A percentile compares a stretch with the other conserved stretches of the same genome.
These are phyloP conservation scores for Volvox reticuliferus DNA, from an alignment of 139 green algal genomes.

Conservation along the genomic window DNA sequence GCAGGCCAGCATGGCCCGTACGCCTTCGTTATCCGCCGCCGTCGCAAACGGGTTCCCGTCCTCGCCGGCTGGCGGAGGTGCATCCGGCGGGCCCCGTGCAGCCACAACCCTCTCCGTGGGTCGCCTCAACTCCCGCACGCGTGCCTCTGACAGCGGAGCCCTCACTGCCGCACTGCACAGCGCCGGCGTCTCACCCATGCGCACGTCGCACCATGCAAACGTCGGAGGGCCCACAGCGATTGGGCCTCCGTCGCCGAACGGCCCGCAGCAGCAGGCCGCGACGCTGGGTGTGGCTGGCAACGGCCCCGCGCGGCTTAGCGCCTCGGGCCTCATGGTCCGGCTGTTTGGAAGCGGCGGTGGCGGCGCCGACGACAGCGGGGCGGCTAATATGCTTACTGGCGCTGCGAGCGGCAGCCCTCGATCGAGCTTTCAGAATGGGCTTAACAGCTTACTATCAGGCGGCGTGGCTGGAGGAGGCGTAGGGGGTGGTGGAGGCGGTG, in stretches of 20 bases:
- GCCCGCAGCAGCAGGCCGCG: not conserved
- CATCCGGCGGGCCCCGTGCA: not conserved
- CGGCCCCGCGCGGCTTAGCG: constrained; percentile 10
- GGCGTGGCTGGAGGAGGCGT: not conserved
- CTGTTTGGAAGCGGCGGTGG: not conserved
- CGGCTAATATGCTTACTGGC: not conserved
- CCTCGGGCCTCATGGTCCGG: not conserved
- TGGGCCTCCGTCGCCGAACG: not conserved
- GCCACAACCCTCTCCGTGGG: not conserved
- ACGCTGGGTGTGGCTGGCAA: not conserved
- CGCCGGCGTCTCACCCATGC: constrained; percentile 26
- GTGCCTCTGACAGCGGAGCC: constrained; percentile 41
- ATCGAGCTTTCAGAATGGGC: not conserved
- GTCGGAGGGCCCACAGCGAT: not conserved
- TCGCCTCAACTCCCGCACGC: not conserved
- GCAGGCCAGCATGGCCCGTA: constrained; percentile 15
- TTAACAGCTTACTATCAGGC: not conserved
- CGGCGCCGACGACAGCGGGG: not conserved
- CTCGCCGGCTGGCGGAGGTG: not conserved
- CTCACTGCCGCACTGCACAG: not conserved
- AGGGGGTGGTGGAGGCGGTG: constrained; percentile 9
- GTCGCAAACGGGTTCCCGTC: not conserved
- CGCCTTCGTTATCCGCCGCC: not conserved
- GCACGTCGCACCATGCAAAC: not conserved
- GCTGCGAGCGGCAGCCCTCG: not conserved